Evolutionary conservation across 805 yeast genomes (phyloP).

Genomic region (Teunomyces lycoperdinae): DNA sequence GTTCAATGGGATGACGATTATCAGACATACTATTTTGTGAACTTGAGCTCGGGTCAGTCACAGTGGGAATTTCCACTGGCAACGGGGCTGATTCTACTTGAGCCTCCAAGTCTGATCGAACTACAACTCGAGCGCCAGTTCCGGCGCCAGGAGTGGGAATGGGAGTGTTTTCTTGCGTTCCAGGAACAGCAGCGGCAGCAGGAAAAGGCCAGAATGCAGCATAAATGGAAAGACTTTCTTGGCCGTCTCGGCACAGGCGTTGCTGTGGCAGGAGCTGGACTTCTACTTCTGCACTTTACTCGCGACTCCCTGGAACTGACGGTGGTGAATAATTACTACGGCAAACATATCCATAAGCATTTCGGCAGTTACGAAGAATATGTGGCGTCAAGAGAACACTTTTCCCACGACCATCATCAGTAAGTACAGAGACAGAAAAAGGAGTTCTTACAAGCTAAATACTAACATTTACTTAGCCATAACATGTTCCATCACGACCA

Average conservation of each 20-base stretch:
- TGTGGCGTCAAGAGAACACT: neutral
- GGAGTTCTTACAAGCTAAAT: neutral
- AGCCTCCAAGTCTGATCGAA: neutral
- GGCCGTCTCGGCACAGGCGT: neutral
- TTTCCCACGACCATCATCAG: neutral
- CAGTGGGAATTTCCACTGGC: conserved; percentile 29
- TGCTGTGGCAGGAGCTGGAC: conserved; percentile 1
- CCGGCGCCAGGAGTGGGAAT: conserved; percentile 2
- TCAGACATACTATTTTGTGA: conserved; percentile 24
- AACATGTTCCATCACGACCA: neutral
- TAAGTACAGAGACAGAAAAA: neutral
- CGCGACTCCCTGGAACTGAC: neutral
- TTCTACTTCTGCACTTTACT: neutral
- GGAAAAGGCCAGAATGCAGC: neutral
- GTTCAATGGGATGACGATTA: conserved; percentile 36
- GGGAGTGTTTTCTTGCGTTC: neutral
- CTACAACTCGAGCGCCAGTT: neutral
- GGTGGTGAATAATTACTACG: conserved; percentile 2
- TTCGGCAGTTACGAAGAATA: neutral
- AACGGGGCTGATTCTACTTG: neutral
- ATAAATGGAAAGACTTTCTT: neutral
- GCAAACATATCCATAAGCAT: neutral
- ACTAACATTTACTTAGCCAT: neutral
- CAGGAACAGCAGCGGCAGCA: conserved; percentile 1
- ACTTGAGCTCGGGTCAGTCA: conserved; percentile 23